A percentile compares a stretch with the other conserved stretches of the same genome.
phyloP scores from a whole-genome alignment of 768 basidiomycete genomes.

The Phylloporus sp. region DNA sequence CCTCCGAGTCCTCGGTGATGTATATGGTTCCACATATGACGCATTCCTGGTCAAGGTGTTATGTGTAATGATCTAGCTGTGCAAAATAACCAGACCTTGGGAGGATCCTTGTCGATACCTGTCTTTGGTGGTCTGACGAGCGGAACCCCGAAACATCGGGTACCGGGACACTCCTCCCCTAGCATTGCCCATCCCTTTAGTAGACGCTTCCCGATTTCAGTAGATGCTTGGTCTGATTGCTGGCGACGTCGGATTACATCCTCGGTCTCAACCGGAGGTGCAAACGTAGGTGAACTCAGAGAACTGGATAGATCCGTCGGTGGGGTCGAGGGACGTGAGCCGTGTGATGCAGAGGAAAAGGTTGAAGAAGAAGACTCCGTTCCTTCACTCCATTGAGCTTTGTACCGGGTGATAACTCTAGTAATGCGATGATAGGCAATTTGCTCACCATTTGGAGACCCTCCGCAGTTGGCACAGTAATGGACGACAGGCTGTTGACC shows the following conservation, averaged over 20 bases:
- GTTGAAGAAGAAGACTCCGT: constrained; percentile 36
- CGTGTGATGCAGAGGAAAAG: constrained; percentile 45
- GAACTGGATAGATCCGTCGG: constrained; percentile 69
- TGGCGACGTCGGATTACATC: constrained; percentile 64
- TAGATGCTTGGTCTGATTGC: constrained; percentile 77
- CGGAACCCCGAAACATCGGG: constrained; percentile 73
- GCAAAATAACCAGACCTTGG: constrained; percentile 47
- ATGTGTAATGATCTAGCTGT: not conserved
- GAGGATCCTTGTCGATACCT: constrained; percentile 56
- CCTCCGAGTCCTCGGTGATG: constrained; percentile 51
- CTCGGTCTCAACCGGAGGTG: constrained; percentile 61
- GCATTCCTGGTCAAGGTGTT: constrained; percentile 56
- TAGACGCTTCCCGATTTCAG: constrained; percentile 73
- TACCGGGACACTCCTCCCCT: constrained; percentile 77
- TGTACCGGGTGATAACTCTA: constrained; percentile 6
- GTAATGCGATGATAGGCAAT: not conserved
- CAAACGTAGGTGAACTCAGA: constrained; percentile 60
- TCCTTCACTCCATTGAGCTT: constrained; percentile 17
- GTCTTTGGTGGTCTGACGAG: constrained; percentile 73
- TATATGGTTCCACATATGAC: constrained; percentile 71
- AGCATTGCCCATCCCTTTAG: constrained; percentile 87
- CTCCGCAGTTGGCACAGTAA: constrained; percentile 66
- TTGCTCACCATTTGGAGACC: constrained; percentile 32
- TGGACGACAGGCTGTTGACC: constrained; percentile 40
- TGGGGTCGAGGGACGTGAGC: constrained; percentile 69